Conservation (phyloP, 2,329 filamentous ascomycete genomes). For the Pyricularia pennisetigena region DNA sequence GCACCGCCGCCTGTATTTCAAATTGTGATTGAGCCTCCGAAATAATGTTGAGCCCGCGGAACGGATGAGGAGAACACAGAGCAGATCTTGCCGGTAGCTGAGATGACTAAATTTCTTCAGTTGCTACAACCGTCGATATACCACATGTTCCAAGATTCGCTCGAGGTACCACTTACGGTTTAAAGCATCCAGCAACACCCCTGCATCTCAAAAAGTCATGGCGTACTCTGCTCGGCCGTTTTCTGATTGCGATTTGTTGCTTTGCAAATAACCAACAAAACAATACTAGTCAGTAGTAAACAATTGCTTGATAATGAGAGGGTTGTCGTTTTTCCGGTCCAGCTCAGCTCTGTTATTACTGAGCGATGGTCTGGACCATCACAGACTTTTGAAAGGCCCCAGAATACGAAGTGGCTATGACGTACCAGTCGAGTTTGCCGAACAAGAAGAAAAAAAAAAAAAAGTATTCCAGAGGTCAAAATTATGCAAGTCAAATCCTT, state of each 20-base stretch:
- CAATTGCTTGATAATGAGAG: not conserved
- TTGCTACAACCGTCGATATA: not conserved
- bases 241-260: not conserved
- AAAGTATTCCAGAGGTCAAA: not conserved
- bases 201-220: not conserved
- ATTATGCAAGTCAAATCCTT: not conserved
- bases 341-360: not conserved
- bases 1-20: not conserved
- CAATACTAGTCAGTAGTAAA: not conserved
- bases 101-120: not conserved
- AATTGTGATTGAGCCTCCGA: not conserved
- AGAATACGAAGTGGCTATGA: not conserved
- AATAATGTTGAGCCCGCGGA: not conserved
- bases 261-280: not conserved
- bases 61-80: not conserved
- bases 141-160: not conserved
- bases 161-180: not conserved
- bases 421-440: not conserved
- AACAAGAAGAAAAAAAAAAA: not conserved
- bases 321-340: not conserved
- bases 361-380: not conserved
- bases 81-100: not conserved
- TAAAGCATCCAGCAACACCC: not conserved
- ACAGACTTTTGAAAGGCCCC: not conserved
- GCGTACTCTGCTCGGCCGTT: not conserved